Evolutionary conservation across 352 stramenopile genomes (phyloP), one percentile per base, ranked within the genome.

Genomic region (Phytophthora melonis): DNA sequence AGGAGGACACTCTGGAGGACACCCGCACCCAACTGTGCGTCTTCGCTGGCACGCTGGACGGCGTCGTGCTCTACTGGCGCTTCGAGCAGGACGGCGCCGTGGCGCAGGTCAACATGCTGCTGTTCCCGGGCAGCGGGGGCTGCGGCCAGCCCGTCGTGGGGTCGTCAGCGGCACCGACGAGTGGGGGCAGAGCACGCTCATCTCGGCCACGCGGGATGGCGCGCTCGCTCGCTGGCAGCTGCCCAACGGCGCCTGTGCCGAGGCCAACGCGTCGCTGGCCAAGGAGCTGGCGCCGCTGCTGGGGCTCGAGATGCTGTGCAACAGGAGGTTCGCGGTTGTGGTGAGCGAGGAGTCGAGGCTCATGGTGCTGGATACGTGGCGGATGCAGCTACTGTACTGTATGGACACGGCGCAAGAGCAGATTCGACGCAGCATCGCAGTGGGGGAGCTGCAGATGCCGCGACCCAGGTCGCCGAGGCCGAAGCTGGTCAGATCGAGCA

Each of bases 301-400:
- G 47, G 88, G 87, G 0, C 81, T 94, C 41, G 75, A 92, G 62
- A 93, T 93, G 84, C 78, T 93, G 32, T 89, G 83, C 62, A 93
- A 95, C 66, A 78, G 72, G 23, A 70, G 86, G 9, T 95, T 87
- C 68, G 85, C 88, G 1, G 80, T 95, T 9, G 83, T 93, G 19
- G 90, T 87, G 63, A 90, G 87, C 30, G 82, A 89, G 53, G 81
- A 91, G 32, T 87, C 87, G 8, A 83, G 87, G 5, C 87, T 93
- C 52, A 93, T 93, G 87, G 86, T 93, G 32, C 54, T 93, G 49
- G 88, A 95, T 65, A 88, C 86, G 59, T 95, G 87, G 87, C 90
- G 82, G 49, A 88, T 95, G 75, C 67, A 64, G 50, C 14, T 95
- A 60, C 52, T 93, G 9, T 92, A 90, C 47, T 95, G 88, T 30